Base-by-base conservation (phyloP, 73 alveolate species). In the Symbiodinium natans region DNA sequence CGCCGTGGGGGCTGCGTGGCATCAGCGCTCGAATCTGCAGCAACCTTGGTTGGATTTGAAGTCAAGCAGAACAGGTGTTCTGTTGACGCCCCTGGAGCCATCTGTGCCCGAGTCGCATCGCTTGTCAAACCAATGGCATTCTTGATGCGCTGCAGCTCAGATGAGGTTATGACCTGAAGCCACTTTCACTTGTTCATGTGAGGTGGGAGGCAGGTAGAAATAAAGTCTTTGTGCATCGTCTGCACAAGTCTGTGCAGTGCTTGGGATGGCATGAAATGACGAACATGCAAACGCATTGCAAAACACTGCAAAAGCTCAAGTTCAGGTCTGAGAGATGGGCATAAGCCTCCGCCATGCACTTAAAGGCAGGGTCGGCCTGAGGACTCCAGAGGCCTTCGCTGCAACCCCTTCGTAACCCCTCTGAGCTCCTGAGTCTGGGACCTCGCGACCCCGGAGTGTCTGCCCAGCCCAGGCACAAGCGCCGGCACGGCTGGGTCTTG, bases 131-230 rank as follows among this genome's bases (percentile, higher is more conserved):
- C 97, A n/a, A 90, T 90, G 88, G 89, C 97, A 41, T 90, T 52
- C 52, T 52, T 40, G 87, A 90, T 90, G 80, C 97, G 97, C 40
- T 52, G 97, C 80, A 90, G 80, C 97, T 90, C 97, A 25, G 97
- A 90, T 31, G 97, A 88, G 13, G 80, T 27, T 54, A 90, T 90
- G 89, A 90, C 97, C 92, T 83, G 33, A 27, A 59, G 19, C 29
- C 40, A 41, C 41, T 0, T 1, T 21, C 77, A 52, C 4, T n/a
- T n/a, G n/a, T n/a, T n/a, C n/a, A n/a, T n/a, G n/a, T n/a, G n/a
- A n/a, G n/a, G n/a, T n/a, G n/a, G n/a, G n/a, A n/a, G n/a, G n/a
- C n/a, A n/a, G n/a, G n/a, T n/a, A n/a, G n/a, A n/a, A n/a, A n/a
- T n/a, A n/a, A n/a, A n/a, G n/a, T n/a, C n/a, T n/a, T n/a, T n/a